phyloP scores from a whole-genome alignment of 1,139 yeast species.

The Pichia sp. region DNA sequence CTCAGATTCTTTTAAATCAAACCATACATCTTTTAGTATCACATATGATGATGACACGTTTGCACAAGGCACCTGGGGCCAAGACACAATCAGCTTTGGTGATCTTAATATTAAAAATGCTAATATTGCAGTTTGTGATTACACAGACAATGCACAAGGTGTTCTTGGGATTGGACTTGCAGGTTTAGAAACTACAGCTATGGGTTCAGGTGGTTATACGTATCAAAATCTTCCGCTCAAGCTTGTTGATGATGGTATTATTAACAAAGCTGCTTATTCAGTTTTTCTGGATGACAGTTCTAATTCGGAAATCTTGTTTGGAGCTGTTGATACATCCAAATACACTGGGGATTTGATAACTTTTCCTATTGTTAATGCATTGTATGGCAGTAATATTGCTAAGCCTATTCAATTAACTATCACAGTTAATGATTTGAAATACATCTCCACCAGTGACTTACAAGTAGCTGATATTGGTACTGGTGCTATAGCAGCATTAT shows the following conservation, averaged over 20 bases:
- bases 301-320: conserved; percentile 44
- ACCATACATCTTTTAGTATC: conserved; percentile 43
- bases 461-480: conserved; percentile 31
- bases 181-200: conserved; percentile 39
- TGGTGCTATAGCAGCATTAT: conserved; percentile 37
- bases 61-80: conserved; percentile 63
- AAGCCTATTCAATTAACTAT: conserved; percentile 38
- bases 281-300: conserved; percentile 38
- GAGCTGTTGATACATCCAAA: conserved; percentile 50
- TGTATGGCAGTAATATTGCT: conserved; percentile 23
- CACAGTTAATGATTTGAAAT: conserved; percentile 30
- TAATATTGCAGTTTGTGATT: conserved; percentile 52
- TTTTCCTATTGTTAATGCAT: conserved; percentile 39
- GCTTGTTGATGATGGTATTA: conserved; percentile 46
- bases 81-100: conserved; percentile 42
- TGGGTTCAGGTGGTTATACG: conserved; percentile 19
- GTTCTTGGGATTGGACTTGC: conserved; percentile 58
- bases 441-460: neutral
- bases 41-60: conserved; percentile 55
- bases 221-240: conserved; percentile 55
- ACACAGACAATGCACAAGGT: conserved; percentile 46
- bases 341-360: conserved; percentile 40
- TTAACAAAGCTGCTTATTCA: conserved; percentile 47
- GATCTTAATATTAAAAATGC: conserved; percentile 38
- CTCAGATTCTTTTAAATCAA: conserved; percentile 41